These are phyloP conservation scores for Arthroderma sp. DNA, from an alignment of 2,329 filamentous ascomycete genomes.

Conservation along the genomic window DNA sequence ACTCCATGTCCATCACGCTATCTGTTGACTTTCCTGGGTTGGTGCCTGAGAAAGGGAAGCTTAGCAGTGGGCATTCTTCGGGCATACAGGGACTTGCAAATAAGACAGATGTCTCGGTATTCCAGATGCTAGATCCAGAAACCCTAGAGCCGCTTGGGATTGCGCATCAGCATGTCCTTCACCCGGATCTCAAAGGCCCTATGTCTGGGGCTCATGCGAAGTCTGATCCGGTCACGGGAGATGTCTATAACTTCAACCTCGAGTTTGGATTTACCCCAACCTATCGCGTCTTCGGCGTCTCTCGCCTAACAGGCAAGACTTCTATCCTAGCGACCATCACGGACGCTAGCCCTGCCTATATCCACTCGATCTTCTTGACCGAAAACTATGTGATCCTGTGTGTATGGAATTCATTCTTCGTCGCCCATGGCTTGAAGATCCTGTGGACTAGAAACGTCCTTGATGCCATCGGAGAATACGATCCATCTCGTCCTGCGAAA, in stretches of 20 bases:
- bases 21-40: conserved; percentile 53
- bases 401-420: conserved; percentile 55
- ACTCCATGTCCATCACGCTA: conserved; percentile 56
- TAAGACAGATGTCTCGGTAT: conserved; percentile 44
- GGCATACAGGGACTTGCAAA: conserved; percentile 44
- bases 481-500: conserved; percentile 43
- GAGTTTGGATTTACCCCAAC: conserved; percentile 44
- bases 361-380: conserved; percentile 73
- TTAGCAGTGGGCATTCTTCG: conserved; percentile 19
- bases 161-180: conserved; percentile 48
- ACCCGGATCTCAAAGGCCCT: conserved; percentile 56
- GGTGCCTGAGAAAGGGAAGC: conserved; percentile 14
- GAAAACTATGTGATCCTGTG: conserved; percentile 60
- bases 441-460: conserved; percentile 55
- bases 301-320: conserved; percentile 51
- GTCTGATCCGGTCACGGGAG: conserved; percentile 58
- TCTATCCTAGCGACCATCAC: conserved; percentile 58
- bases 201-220: conserved; percentile 60
- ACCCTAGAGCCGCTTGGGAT: conserved; percentile 61
- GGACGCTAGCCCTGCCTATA: conserved; percentile 50
- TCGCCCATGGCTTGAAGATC: conserved; percentile 46
- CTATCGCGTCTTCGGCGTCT: conserved; percentile 60
- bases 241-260: conserved; percentile 75
- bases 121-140: conserved; percentile 54
- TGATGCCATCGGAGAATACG: conserved; percentile 55